Conservation (phyloP, 805 yeast genomes). For the Lachancea quebecensis region DNA sequence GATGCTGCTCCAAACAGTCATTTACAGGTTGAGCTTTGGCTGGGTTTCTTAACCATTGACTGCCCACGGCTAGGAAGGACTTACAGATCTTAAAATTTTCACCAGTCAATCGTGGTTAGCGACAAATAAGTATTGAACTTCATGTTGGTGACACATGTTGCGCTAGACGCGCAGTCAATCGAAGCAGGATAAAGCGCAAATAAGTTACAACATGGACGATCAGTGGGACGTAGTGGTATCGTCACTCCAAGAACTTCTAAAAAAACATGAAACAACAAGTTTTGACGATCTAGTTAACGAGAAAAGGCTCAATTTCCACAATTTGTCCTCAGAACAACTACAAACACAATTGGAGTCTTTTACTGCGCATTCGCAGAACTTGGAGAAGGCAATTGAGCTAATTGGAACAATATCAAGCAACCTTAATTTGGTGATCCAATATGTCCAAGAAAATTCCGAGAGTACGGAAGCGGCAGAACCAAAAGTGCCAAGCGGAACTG, state of each 20-base stretch:
- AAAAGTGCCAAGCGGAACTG: constrained; percentile 6
- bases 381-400: constrained; percentile 44
- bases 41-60: not conserved
- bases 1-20: constrained; percentile 5
- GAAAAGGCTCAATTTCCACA: constrained; percentile 28
- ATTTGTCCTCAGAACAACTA: constrained; percentile 35
- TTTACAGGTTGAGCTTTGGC: not conserved
- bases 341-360: constrained; percentile 36
- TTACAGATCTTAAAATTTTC: too few relatives aligned
- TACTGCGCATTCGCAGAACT: constrained; percentile 48
- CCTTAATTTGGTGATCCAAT: constrained; percentile 38
- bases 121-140: too few relatives aligned
- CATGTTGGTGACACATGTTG: too few relatives aligned
- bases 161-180: too few relatives aligned
- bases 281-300: constrained; percentile 38
- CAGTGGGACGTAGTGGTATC: constrained; percentile 65
- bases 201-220: constrained; percentile 39
- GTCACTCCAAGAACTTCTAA: constrained; percentile 61
- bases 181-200: not conserved
- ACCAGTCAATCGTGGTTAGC: too few relatives aligned
- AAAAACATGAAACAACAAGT: constrained; percentile 47
- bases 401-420: constrained; percentile 40
- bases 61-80: not conserved
- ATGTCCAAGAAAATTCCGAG: constrained; percentile 2
- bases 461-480: constrained; percentile 1